phyloP scores from a whole-genome alignment of 805 yeast species.

The Candida chilensis region DNA sequence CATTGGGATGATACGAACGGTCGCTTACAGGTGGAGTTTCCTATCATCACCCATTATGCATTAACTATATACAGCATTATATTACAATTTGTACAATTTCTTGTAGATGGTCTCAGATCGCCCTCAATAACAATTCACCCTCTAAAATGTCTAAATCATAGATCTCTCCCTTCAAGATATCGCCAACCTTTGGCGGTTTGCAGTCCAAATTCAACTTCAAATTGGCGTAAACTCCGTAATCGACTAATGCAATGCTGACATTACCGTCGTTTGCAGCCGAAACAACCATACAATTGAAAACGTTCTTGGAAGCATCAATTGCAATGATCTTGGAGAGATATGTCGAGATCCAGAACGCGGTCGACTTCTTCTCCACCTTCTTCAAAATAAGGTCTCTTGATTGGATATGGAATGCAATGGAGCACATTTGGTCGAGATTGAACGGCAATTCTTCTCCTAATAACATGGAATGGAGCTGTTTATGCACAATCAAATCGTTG shows the following conservation, averaged over 20 bases:
- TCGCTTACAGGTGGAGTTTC: no score
- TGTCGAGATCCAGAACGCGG: conserved; percentile 24
- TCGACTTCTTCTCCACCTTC: conserved; percentile 13
- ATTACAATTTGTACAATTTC: no score
- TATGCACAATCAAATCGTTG: conserved; percentile 73
- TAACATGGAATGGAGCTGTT: conserved; percentile 52
- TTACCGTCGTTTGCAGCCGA: conserved; percentile 30
- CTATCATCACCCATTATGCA: no score
- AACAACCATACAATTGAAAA: conserved; percentile 25
- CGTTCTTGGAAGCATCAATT: conserved; percentile 2
- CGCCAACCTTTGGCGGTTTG: conserved; percentile 31
- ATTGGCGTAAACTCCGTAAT: conserved; percentile 17
- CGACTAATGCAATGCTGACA: conserved; percentile 11
- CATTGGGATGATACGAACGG: no score
- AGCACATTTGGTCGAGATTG: conserved; percentile 17
- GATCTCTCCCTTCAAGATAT: conserved; percentile 26
- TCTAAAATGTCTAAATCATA: conserved; percentile 33
- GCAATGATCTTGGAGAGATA: conserved; percentile 10
- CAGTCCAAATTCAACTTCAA: conserved; percentile 13
- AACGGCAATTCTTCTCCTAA: conserved; percentile 15
- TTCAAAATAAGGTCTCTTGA: conserved; percentile 30
- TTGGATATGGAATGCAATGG: conserved; percentile 31
- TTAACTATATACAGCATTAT: no score
- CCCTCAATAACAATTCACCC: conserved; percentile 22
- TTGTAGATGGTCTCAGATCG: no score